Evolutionary conservation across 2,329 filamentous ascomycete genomes (phyloP).

Genomic region (Nakataea oryzae): DNA sequence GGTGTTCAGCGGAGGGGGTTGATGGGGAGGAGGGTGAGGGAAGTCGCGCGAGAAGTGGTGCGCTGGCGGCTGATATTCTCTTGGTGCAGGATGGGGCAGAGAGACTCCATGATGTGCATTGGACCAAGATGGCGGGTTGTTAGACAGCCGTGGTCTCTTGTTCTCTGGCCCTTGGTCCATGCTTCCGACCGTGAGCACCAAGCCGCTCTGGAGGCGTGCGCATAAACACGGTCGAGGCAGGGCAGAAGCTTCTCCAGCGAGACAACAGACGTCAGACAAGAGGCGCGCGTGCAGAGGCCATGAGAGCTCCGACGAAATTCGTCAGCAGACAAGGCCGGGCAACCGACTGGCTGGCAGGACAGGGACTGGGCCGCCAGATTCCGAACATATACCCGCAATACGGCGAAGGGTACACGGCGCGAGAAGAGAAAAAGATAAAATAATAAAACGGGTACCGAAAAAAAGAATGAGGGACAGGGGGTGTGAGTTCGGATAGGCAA

Average conservation of each 20-base stretch:
- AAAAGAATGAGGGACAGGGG: not conserved
- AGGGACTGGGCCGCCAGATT: not conserved
- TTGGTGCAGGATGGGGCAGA: conserved; percentile 32
- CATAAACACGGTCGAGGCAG: conserved; percentile 1
- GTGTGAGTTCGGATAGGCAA: not conserved
- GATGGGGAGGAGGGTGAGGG: conserved; percentile 15
- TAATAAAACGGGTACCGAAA: not conserved
- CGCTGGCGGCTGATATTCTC: conserved; percentile 24
- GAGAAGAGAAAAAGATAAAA: not conserved
- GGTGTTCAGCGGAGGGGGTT: conserved; percentile 13
- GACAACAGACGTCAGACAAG: conserved; percentile 3
- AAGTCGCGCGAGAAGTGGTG: conserved; percentile 25
- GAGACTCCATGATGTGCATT: conserved; percentile 31
- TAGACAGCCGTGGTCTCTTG: conserved; percentile 48
- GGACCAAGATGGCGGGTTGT: conserved; percentile 28
- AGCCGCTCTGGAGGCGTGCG: not conserved
- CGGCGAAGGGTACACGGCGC: not conserved
- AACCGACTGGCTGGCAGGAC: not conserved
- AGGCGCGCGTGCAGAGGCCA: not conserved
- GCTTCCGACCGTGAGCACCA: conserved; percentile 17
- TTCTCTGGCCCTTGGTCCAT: conserved; percentile 51
- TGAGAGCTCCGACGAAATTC: not conserved
- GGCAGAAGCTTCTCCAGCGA: not conserved
- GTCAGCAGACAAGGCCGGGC: not conserved
- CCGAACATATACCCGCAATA: not conserved